A percentile compares a stretch with the other conserved stretches of the same genome.
phyloP scores from a whole-genome alignment of 441 rosid genomes.

The Syzygium syzygioides region DNA sequence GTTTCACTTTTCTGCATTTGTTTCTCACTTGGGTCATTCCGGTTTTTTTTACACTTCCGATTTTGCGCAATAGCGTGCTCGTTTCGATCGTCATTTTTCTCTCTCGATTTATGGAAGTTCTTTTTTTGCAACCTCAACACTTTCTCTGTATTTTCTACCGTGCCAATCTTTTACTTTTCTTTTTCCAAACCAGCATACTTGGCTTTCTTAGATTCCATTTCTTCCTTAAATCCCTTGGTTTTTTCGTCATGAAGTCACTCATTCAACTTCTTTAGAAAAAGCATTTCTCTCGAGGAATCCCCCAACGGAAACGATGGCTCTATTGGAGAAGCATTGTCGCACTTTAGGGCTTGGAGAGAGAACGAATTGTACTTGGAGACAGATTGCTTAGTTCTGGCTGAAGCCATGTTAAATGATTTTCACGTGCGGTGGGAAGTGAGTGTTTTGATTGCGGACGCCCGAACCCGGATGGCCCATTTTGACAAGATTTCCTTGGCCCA shows the following conservation, averaged over 20 bases:
- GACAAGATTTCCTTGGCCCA: too few species aligned
- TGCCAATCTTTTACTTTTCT: not conserved
- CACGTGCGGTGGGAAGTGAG: too few species aligned
- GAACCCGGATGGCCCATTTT: too few species aligned
- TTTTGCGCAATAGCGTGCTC: accelerated
- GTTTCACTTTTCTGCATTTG: not conserved
- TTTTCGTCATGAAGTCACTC: not conserved
- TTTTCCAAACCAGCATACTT: not conserved
- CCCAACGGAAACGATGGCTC: too few species aligned
- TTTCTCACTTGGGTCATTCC: not conserved
- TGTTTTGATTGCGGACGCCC: too few species aligned
- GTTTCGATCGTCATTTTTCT: not conserved
- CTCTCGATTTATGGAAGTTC: not conserved
- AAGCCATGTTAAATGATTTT: too few species aligned
- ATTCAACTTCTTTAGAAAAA: too few species aligned
- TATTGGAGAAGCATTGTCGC: too few species aligned
- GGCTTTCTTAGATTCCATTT: not conserved
- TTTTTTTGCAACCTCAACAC: not conserved
- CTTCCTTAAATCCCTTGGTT: not conserved
- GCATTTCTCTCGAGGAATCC: too few species aligned
- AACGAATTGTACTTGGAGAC: too few species aligned
- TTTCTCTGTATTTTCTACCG: accelerated
- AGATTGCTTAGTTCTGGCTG: accelerated
- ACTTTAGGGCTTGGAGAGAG: too few species aligned
- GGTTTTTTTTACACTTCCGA: not conserved